phyloP scores from a whole-genome alignment of 352 stramenopile species.

The Aphanomyces astaci region DNA sequence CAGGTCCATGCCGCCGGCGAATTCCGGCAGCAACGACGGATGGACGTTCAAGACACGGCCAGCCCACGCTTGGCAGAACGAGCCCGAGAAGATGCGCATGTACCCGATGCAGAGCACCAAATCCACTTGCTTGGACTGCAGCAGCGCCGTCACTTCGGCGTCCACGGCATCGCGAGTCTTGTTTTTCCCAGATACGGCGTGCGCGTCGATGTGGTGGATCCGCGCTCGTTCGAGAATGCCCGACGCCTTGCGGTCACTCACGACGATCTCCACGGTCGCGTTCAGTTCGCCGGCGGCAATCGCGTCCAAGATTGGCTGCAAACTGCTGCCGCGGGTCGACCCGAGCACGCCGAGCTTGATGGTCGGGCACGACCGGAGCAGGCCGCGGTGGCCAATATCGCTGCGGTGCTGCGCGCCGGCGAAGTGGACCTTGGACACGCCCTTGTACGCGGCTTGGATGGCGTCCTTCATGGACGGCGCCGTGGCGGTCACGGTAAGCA shows the following conservation, averaged over 20 bases:
- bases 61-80: conserved; percentile 94
- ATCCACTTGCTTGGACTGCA: conserved; percentile 91
- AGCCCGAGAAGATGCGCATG: conserved; percentile 97
- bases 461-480: conserved; percentile 85
- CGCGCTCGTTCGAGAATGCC: conserved; percentile 93
- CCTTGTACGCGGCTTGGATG: conserved; percentile 89
- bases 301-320: conserved; percentile 95
- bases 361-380: conserved; percentile 81
- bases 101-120: conserved; percentile 98
- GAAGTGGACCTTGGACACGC: conserved; percentile 83
- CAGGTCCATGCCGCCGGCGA: conserved; percentile 99
- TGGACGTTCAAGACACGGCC: conserved; percentile 98
- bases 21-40: conserved; percentile 97
- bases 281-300: conserved; percentile 83
- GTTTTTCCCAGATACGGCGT: conserved; percentile 56
- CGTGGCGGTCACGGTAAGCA: conserved; percentile 95
- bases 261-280: conserved; percentile 92
- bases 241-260: conserved; percentile 92
- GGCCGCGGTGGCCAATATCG: conserved; percentile 94
- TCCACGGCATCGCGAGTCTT: conserved; percentile 92
- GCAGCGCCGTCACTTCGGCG: conserved; percentile 87
- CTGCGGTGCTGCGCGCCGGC: conserved; percentile 92
- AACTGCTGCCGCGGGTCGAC: conserved; percentile 92
- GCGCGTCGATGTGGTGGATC: conserved; percentile 56
- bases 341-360: conserved; percentile 92